Evolutionary conservation across 2,329 filamentous ascomycete species (phyloP).

Genomic region (Alternaria triticina): DNA sequence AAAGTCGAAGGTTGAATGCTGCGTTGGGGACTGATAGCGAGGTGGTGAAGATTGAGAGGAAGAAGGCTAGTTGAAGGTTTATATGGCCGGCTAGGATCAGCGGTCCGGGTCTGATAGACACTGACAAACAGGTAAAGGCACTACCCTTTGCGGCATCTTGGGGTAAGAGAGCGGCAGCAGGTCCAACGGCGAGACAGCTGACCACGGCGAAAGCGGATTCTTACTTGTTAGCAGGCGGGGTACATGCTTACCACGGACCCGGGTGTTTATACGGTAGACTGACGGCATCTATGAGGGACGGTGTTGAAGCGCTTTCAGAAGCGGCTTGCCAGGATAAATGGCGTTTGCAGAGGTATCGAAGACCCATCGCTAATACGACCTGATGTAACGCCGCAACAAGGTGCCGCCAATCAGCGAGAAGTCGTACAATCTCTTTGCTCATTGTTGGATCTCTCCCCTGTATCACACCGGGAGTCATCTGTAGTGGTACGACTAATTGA

Average conservation of each 20-base stretch:
- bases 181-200: neutral
- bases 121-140: neutral
- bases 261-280: neutral
- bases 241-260: neutral
- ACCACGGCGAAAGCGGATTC: no score
- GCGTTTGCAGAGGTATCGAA: neutral
- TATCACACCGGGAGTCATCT: neutral
- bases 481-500: neutral
- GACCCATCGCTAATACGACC: neutral
- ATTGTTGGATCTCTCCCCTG: neutral
- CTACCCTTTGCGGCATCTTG: neutral
- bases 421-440: neutral
- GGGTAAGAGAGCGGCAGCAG: neutral
- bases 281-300: neutral
- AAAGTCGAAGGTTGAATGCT: neutral
- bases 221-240: no score
- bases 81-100: neutral
- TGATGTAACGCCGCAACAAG: no score
- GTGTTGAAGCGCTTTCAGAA: neutral
- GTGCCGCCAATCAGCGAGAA: neutral
- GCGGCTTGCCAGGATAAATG: neutral
- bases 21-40: neutral
- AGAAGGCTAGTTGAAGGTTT: neutral
- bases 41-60: neutral
- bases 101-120: neutral